phyloP scores from a whole-genome alignment of 441 rosid genomes.

The Bocquillonia castaneifolia region DNA sequence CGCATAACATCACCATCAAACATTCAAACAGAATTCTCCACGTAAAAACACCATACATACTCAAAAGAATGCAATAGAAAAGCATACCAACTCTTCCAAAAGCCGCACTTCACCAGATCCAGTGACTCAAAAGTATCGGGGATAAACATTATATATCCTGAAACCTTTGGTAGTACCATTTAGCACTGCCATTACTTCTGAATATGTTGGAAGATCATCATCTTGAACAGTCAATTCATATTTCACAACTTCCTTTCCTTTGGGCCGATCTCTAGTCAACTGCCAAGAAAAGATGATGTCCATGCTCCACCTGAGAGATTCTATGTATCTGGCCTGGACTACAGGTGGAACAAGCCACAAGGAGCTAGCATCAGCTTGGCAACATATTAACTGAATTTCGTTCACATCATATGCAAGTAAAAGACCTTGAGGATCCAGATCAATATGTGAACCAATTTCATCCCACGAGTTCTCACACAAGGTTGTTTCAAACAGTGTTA shows the following conservation, averaged over 20 bases:
- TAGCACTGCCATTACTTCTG: conserved; percentile 72
- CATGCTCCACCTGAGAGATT: conserved; percentile 60
- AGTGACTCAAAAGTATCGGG: conserved; percentile 88
- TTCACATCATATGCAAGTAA: conserved; percentile 63
- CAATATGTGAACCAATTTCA: conserved; percentile 39
- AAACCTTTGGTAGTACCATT: conserved; percentile 79
- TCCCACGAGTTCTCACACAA: conserved; percentile 84
- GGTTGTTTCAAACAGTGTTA: conserved; percentile 82
- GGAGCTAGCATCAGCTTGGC: conserved; percentile 88
- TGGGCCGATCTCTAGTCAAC: conserved; percentile 82
- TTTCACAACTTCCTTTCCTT: conserved; percentile 88
- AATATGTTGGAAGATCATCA: conserved; percentile 67
- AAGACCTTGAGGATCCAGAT: conserved; percentile 70
- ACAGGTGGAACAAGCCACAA: conserved; percentile 85
- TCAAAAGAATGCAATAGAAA: background rate
- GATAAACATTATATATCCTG: conserved; percentile 71
- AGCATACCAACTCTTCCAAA: conserved; percentile 73
- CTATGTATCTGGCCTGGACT: conserved; percentile 61
- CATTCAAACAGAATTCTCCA: background rate
- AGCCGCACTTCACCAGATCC: conserved; percentile 94
- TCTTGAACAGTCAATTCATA: conserved; percentile 56
- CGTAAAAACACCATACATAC: background rate
- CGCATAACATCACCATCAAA: background rate
- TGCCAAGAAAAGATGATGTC: conserved; percentile 76
- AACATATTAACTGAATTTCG: conserved; percentile 92